Percentiles rank a stretch among this genome's conserved stretches.
Evolutionary conservation across 805 yeast species (phyloP).

Genomic region (Hanseniaspora thailandica): DNA sequence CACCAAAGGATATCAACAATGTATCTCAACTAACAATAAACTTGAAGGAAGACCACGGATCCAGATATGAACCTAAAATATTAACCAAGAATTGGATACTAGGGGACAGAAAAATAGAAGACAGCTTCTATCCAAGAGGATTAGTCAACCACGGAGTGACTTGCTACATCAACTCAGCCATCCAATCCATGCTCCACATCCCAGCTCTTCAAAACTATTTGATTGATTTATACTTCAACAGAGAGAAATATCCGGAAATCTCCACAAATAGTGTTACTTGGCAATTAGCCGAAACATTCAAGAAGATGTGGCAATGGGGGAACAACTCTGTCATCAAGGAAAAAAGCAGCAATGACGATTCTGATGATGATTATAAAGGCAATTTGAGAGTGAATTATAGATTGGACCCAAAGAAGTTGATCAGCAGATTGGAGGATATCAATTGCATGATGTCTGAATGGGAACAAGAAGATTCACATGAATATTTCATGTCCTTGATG

Average conservation of each 20-base stretch:
- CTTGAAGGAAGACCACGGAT: slow-evolving; percentile 53
- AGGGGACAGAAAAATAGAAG: slow-evolving; percentile 28
- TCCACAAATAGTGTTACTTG: slow-evolving; percentile 50
- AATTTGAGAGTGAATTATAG: slow-evolving; percentile 29
- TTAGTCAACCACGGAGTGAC: slow-evolving; percentile 86
- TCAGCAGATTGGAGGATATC: slow-evolving; percentile 63
- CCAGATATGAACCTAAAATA: slow-evolving; percentile 40
- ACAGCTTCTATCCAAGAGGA: slow-evolving; percentile 48
- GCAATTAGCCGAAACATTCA: slow-evolving; percentile 54
- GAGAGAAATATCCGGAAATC: slow-evolving; percentile 25
- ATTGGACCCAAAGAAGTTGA: slow-evolving; percentile 65
- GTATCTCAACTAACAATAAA: slow-evolving; percentile 14
- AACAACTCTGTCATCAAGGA: slow-evolving; percentile 23
- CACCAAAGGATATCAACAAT: background rate
- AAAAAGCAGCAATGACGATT: background rate
- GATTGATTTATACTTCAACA: slow-evolving; percentile 20
- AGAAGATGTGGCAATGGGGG: slow-evolving; percentile 52
- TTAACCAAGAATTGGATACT: slow-evolving; percentile 62
- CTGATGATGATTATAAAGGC: slow-evolving; percentile 10
- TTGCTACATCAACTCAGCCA: slow-evolving; percentile 91
- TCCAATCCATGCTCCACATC: slow-evolving; percentile 78
- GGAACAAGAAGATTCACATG: slow-evolving; percentile 98
- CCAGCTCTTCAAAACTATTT: slow-evolving; percentile 85
- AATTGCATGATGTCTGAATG: slow-evolving; percentile 94
- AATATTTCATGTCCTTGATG: slow-evolving; percentile 85